Percentiles rank a stretch among this genome's conserved stretches.
phyloP scores from a whole-genome alignment of 2,329 filamentous ascomycete genomes.

The Microdochium trichocladiopsis region DNA sequence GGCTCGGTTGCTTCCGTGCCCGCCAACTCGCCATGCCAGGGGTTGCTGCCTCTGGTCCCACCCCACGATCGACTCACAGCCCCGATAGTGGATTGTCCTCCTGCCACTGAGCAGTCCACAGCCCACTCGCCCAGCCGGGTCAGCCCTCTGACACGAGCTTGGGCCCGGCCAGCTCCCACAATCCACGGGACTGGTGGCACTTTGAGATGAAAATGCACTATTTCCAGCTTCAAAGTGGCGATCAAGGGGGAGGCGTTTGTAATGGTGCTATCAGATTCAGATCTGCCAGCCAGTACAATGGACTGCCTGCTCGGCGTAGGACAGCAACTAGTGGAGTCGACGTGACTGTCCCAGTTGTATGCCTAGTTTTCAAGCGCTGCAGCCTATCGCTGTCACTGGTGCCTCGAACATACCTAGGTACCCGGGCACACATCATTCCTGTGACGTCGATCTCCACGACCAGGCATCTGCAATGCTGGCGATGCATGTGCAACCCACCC shows the following conservation, averaged over 20 bases:
- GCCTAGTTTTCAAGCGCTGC: too few species aligned
- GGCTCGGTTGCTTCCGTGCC: background rate
- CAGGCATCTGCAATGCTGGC: too few species aligned
- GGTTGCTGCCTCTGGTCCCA: background rate
- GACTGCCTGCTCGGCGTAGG: background rate
- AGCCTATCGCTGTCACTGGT: too few species aligned
- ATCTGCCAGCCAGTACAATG: background rate
- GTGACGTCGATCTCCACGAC: too few species aligned
- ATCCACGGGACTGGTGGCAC: background rate
- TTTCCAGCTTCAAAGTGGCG: background rate
- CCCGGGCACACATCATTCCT: too few species aligned
- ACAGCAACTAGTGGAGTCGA: too few species aligned
- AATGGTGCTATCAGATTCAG: background rate
- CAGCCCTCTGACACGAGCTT: background rate
- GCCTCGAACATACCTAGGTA: too few species aligned
- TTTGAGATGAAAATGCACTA: background rate
- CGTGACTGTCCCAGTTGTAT: too few species aligned
- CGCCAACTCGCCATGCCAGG: background rate
- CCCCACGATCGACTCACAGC: background rate
- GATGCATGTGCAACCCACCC: too few species aligned
- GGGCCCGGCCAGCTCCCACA: background rate
- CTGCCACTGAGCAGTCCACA: too few species aligned
- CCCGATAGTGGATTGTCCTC: background rate
- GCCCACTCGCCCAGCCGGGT: background rate
- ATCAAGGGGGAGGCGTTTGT: background rate